Base-by-base conservation (phyloP, 306 rosid species). In the Trifolium fragiferum region DNA sequence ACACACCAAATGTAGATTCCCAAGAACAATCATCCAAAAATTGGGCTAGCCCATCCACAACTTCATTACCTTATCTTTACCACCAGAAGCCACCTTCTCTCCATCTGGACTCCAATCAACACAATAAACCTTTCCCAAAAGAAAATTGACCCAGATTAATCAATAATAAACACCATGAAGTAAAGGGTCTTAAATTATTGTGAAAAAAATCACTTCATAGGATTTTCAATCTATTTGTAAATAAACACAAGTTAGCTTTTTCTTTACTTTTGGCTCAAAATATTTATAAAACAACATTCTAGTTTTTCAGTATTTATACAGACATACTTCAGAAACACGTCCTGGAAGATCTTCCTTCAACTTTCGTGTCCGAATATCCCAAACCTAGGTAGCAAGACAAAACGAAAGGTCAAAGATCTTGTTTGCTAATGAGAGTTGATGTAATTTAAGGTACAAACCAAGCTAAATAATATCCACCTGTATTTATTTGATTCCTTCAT, bases 91-190 rank as follows among this genome's bases (percentile, higher is more conserved):
- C 54, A 93, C 98, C 82, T 93, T 93, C 85, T 91, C 97, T n/a
- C 98, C 98, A 69, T 89, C 96, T 3, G 97, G 97, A 83, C 97
- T 89, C 98, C 98, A 93, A 78, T 93, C 98, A 72, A 93, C 93
- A 14, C 9, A n/a, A 50, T 10, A 50, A 6, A 50, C 57, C 57
- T 50, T 50, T 7, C 0, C 20, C 8, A 4, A 9, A 50, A 50
- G 23, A 80, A 73, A 64, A 41, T 47, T 50, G 37, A 33, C 46
- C 41, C 23, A 55, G 66, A 55, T 77, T 30, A 78, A 74, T 21
- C 43, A 33, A 33, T 7, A 33, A 33, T 33, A 33, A 33, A 5
- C 40, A 66, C 50, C 4, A 69, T 27, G 54, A 58, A 40, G 44
- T 8, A 40, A 40, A 40, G 9, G 44, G 12, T 40, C 9, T 10